Percentiles rank a stretch among this genome's conserved stretches.
Evolutionary conservation across 352 stramenopile genomes (phyloP).

Genomic region (Phytophthora citricola): DNA sequence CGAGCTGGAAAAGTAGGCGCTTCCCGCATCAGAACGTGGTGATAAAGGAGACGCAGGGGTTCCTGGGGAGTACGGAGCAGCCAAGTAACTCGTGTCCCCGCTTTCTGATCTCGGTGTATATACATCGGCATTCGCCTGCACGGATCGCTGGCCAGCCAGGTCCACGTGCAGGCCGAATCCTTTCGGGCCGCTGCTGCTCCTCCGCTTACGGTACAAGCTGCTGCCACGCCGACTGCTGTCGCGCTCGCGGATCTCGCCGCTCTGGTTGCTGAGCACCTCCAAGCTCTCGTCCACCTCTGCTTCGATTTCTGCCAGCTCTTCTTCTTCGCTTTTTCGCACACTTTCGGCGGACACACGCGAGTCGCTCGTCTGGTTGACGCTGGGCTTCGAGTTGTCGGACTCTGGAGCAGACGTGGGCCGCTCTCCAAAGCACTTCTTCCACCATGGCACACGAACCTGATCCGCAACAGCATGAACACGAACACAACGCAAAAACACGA

Average conservation of each 20-base stretch:
- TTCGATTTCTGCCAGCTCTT: conserved; percentile 74
- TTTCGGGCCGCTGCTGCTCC: conserved; percentile 35
- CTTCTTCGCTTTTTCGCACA: conserved; percentile 60
- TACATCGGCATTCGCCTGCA: conserved; percentile 26
- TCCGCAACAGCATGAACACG: conserved; percentile 15
- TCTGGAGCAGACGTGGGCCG: conserved; percentile 16
- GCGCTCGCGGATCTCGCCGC: conserved; percentile 58
- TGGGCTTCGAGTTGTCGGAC: conserved; percentile 43
- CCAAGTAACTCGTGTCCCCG: conserved; percentile 55
- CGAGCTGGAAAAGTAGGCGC: conserved; percentile 63
- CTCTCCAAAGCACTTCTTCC: conserved; percentile 37
- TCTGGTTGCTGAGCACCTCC: conserved; percentile 78
- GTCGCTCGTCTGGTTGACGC: conserved; percentile 58
- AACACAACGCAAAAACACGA: conserved; percentile 1
- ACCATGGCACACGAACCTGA: conserved; percentile 40
- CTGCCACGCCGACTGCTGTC: conserved; percentile 46
- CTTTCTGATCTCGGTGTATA: conserved; percentile 49
- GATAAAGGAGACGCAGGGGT: conserved; percentile 49
- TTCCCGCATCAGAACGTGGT: conserved; percentile 62
- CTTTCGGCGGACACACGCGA: conserved; percentile 62
- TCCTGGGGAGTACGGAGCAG: conserved; percentile 52
- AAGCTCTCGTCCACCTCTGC: conserved; percentile 83
- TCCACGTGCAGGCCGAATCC: conserved; percentile 76
- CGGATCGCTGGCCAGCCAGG: conserved; percentile 39
- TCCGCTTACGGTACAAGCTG: conserved; percentile 32